phyloP scores from a whole-genome alignment of 352 stramenopile species.

The Pythium rishiriense region DNA sequence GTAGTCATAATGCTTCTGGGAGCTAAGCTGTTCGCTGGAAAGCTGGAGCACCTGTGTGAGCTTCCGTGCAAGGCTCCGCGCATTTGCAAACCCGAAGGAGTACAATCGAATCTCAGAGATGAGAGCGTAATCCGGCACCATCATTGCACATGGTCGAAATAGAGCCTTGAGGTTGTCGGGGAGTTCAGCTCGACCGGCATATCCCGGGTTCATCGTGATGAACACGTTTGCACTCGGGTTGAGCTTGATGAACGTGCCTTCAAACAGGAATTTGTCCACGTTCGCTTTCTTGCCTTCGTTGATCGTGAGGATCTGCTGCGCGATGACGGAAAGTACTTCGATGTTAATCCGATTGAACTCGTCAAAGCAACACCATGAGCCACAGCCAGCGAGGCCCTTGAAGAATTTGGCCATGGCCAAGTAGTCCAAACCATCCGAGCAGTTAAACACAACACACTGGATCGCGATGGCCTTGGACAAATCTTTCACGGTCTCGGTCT shows the following conservation, averaged over 20 bases:
- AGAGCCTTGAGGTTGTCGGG: slow-evolving; percentile 83
- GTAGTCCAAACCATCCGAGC: slow-evolving; percentile 92
- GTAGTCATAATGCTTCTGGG: slow-evolving; percentile 91
- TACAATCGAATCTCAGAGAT: slow-evolving; percentile 93
- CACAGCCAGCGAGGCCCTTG: slow-evolving; percentile 92
- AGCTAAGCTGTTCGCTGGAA: slow-evolving; percentile 88
- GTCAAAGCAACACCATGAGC: slow-evolving; percentile 91
- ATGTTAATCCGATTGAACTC: slow-evolving; percentile 92
- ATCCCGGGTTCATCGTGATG: slow-evolving; percentile 93
- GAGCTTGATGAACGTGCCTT: slow-evolving; percentile 93
- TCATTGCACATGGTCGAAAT: slow-evolving; percentile 90
- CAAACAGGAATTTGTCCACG: slow-evolving; percentile 85
- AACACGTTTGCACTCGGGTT: slow-evolving; percentile 89
- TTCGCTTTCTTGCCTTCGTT: slow-evolving; percentile 76
- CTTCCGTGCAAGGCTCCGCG: slow-evolving; percentile 89
- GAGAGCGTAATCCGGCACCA: slow-evolving; percentile 89
- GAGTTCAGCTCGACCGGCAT: slow-evolving; percentile 84
- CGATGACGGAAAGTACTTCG: slow-evolving; percentile 86
- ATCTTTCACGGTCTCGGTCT: slow-evolving; percentile 96
- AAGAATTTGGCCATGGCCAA: slow-evolving; percentile 96
- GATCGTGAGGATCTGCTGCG: slow-evolving; percentile 90
- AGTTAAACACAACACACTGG: slow-evolving; percentile 96
- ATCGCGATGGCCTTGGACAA: slow-evolving; percentile 93
- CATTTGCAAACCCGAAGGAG: slow-evolving; percentile 89
- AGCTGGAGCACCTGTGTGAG: slow-evolving; percentile 93